Conservation (phyloP, 805 yeast species). For the Jamesozyma lodderae region DNA sequence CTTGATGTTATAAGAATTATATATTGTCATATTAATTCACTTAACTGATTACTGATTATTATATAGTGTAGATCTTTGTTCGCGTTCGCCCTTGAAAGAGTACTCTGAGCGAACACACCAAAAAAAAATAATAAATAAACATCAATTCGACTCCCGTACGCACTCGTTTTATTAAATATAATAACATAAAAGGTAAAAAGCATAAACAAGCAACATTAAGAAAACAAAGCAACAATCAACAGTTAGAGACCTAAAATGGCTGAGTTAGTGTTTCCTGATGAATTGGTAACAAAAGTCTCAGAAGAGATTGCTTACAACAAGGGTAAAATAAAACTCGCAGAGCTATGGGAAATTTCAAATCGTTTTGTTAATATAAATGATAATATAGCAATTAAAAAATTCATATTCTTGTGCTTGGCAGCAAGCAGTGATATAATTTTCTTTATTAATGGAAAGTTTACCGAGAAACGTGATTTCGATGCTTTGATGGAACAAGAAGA, state of each 20-base stretch:
- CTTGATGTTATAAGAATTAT: too few species aligned
- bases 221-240: not conserved
- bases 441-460: conserved; percentile 3
- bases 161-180: not conserved
- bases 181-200: not conserved
- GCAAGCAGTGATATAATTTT: conserved; percentile 13
- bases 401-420: conserved; percentile 15
- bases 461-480: conserved; percentile 5
- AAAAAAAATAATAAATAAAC: not conserved
- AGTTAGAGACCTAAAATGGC: not conserved
- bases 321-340: conserved; percentile 15
- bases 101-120: not conserved
- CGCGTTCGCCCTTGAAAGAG: too few species aligned
- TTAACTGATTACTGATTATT: too few species aligned
- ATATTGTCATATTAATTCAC: too few species aligned
- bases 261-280: conserved; percentile 24
- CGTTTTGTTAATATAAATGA: conserved; percentile 6
- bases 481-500: conserved; percentile 2
- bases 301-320: conserved; percentile 27
- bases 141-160: not conserved
- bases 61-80: too few species aligned
- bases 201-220: not conserved
- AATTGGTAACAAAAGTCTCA: conserved; percentile 20
- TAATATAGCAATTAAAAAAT: conserved; percentile 11
- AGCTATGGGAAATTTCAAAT: conserved; percentile 15